A percentile compares a stretch with the other conserved stretches of the same genome.
Conservation (phyloP, 305 asterid species). For the Fraxinus xanthoxyloides region DNA sequence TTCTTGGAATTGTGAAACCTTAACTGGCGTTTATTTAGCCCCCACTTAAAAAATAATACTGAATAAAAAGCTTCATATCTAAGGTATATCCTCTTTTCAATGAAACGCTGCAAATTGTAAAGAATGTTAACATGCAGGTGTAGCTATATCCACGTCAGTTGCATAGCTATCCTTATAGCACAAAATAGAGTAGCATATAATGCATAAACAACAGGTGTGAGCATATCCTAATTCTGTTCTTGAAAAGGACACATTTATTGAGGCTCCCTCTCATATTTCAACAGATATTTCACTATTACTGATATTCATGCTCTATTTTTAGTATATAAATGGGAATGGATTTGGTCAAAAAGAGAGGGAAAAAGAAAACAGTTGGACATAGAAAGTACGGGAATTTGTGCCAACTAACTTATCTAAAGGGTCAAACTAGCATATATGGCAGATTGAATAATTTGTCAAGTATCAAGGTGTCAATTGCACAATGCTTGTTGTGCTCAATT, state of each 20-base stretch:
- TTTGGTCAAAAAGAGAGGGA: neutral
- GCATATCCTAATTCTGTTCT: neutral
- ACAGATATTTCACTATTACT: neutral
- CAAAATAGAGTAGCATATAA: neutral
- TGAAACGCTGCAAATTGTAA: neutral
- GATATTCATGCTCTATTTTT: neutral
- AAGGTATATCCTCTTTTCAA: neutral
- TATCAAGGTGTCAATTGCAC: neutral
- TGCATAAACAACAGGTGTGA: neutral
- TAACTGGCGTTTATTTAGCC: neutral
- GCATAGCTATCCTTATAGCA: neutral
- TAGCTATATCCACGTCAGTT: neutral
- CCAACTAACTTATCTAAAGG: neutral
- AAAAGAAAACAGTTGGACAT: neutral
- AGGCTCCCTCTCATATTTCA: neutral
- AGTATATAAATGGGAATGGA: neutral
- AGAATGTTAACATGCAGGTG: neutral
- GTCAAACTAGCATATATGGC: neutral
- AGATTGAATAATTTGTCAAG: neutral
- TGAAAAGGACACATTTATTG: neutral
- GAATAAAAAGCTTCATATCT: neutral
- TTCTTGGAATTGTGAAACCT: neutral
- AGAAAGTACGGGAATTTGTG: neutral
- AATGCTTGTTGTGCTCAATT: slow-evolving; percentile 12
- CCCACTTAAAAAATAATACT: neutral